These are phyloP conservation scores for Pseudopyrenochaeta lycopersici DNA, from an alignment of 2,329 filamentous ascomycete genomes.

Conservation along the genomic window DNA sequence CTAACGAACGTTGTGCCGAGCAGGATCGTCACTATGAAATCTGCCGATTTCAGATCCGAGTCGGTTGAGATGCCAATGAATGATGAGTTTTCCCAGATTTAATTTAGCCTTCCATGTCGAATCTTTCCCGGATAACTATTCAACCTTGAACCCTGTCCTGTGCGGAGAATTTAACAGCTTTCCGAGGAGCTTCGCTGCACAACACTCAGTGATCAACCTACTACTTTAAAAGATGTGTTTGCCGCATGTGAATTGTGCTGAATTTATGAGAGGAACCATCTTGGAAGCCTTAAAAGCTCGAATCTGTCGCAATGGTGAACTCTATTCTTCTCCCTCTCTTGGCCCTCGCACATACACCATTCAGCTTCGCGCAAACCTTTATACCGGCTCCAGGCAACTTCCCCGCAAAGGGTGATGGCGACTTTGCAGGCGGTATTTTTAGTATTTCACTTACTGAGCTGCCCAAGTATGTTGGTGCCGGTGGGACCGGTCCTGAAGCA, in stretches of 20 bases:
- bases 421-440: constrained; percentile 33
- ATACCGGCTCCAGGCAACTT: constrained; percentile 22
- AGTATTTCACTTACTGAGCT: constrained; percentile 28
- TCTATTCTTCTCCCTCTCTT: constrained; percentile 5
- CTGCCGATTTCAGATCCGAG: neutral
- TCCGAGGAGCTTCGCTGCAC: no score
- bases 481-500: constrained; percentile 14
- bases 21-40: neutral
- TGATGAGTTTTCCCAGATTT: neutral
- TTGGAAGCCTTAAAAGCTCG: no score
- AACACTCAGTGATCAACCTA: no score
- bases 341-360: constrained; percentile 1
- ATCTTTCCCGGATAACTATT: neutral
- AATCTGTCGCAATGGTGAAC: constrained; percentile 1
- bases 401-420: constrained; percentile 28
- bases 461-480: constrained; percentile 16
- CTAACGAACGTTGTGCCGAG: neutral
- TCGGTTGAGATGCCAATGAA: neutral
- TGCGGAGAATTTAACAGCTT: no score
- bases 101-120: neutral
- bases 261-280: no score
- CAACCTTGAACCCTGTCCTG: neutral
- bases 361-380: constrained; percentile 14
- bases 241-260: neutral
- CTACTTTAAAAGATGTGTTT: neutral